Evolutionary conservation across 345 rosid species (phyloP), one percentile per base, ranked within the genome.

Genomic region (Capsella bursapastoris): DNA sequence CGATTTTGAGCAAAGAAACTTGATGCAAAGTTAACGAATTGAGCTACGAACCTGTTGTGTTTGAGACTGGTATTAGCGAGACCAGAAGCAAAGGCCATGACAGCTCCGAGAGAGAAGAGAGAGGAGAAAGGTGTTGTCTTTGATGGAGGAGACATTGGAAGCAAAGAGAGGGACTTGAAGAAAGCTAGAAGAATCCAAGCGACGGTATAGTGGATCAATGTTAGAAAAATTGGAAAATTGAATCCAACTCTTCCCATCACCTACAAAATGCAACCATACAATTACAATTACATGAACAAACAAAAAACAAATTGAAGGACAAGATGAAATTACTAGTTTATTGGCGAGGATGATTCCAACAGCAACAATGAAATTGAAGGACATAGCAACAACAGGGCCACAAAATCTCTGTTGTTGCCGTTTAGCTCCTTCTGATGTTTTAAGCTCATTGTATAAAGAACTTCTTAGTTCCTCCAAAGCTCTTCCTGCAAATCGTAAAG

Each of bases 61-160:
- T 90, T 86, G 34, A 95, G 90, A 78, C 99, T 92, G 64, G 93
- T 90, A 68, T 95, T 95, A 70, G 98, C 96, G 18, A 95, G 94
- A 64, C 99, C 97, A 10, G 98, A 89, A 58, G 99, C 95, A 5
- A 95, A 95, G 34, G 99, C 88, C 98, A 95, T 95, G 68, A 92
- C 88, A 44, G 83, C 91, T 1, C 97, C 97, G 62, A 92, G 83
- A 16, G 84, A 73, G 79, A 92, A 90, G 4, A 95, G 81, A 14
- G 98, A 87, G 5, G 92, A 80, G 80, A 86, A 95, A 49, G 98
- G 97, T 37, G 97, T 90, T 9, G 91, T 84, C 78, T 84, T 95
- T 14, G 90, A 80, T 1, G 98, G 96, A 71, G 97, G 97, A 5
- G 97, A 81, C 71, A 89, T 85, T 3, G 99, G 98, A 73, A 95